phyloP scores from a whole-genome alignment of 352 stramenopile genomes.

The Pythium inflatum region DNA sequence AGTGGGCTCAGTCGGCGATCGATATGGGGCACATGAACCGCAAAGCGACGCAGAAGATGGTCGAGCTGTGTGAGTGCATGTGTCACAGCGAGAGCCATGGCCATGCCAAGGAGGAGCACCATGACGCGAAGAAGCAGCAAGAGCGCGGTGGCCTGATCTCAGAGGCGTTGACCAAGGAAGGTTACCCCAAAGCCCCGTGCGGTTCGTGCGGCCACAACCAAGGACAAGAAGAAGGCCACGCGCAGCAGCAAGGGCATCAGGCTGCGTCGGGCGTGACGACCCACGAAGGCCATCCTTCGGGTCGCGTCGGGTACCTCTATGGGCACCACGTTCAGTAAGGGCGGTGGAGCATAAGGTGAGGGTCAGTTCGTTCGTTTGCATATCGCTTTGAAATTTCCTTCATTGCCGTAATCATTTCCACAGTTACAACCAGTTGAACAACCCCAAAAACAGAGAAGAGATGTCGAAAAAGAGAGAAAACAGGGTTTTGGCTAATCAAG shows the following conservation, averaged over 20 bases:
- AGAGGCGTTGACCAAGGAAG: conserved; percentile 10
- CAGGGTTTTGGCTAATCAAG: too few relatives aligned
- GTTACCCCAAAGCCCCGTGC: conserved; percentile 6
- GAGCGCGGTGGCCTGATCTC: conserved; percentile 17
- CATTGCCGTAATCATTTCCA: too few relatives aligned
- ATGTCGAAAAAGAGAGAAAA: too few relatives aligned
- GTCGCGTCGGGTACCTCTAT: conserved; percentile 9
- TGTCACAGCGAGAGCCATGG: conserved; percentile 17
- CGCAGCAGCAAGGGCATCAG: not conserved
- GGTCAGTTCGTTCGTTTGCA: not conserved
- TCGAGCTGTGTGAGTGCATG: conserved; percentile 24
- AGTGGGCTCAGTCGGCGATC: conserved; percentile 40
- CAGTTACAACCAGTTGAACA: too few relatives aligned
- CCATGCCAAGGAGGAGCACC: not conserved
- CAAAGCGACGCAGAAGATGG: conserved; percentile 24
- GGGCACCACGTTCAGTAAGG: conserved; percentile 20
- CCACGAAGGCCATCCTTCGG: conserved; percentile 14
- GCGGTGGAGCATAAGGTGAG: too few relatives aligned
- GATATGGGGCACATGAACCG: conserved; percentile 36
- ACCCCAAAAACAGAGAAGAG: too few relatives aligned
- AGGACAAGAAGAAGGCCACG: not conserved
- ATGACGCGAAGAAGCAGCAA: not conserved
- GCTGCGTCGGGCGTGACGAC: not conserved
- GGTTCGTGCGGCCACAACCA: conserved; percentile 23
- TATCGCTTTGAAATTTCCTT: not conserved